These are phyloP conservation scores for Vitis hybrid DNA, from an alignment of 177 flowering plant genomes.

Conservation along the genomic window DNA sequence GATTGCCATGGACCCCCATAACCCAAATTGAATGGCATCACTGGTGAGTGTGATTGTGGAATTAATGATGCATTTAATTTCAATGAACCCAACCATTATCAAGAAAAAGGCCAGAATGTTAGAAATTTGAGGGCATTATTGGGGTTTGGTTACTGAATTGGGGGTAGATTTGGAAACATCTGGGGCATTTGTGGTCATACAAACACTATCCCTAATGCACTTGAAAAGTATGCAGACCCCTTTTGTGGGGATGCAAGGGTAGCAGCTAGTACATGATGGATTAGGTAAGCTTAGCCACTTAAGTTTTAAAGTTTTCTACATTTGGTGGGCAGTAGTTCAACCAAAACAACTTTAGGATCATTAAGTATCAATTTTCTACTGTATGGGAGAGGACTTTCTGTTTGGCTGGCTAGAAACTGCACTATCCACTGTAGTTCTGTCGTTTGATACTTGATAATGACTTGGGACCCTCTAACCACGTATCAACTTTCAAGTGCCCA, in stretches of 20 bases:
- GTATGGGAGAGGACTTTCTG: background rate
- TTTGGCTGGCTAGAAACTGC: background rate
- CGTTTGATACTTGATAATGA: too few relatives aligned
- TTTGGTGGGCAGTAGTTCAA: slow-evolving; percentile 11
- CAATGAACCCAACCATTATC: too few relatives aligned
- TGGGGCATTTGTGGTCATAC: background rate
- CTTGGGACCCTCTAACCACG: too few relatives aligned
- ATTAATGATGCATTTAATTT: too few relatives aligned
- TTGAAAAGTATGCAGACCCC: background rate
- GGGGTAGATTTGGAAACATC: background rate
- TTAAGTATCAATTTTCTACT: background rate
- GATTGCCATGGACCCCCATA: too few relatives aligned
- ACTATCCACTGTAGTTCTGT: too few relatives aligned
- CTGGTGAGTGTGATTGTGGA: too few relatives aligned
- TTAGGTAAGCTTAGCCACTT: background rate
- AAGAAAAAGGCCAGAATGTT: too few relatives aligned
- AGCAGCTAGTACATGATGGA: background rate
- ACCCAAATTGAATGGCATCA: too few relatives aligned
- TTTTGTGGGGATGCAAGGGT: background rate
- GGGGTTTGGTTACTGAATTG: background rate
- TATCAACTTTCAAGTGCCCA: too few relatives aligned
- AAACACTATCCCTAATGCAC: background rate
- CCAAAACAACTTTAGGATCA: background rate
- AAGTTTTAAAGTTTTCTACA: background rate
- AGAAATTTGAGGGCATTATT: background rate